These are phyloP conservation scores for Periconia macrospinosa DNA, from an alignment of 2,329 filamentous ascomycete species.

Conservation along the genomic window DNA sequence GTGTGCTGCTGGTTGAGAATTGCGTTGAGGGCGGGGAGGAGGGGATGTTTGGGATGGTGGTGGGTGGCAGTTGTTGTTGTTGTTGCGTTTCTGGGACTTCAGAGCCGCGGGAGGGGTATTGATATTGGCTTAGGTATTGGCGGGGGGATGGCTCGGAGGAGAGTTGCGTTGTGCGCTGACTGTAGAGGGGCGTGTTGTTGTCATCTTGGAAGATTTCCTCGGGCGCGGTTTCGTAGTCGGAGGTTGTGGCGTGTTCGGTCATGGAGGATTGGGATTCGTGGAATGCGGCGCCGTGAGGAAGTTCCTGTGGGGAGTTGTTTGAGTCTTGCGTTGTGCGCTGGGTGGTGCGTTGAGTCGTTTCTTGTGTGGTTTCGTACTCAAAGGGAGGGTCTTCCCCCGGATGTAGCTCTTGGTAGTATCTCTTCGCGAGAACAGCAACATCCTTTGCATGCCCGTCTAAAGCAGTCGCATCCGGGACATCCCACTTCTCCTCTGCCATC, in stretches of 20 bases:
- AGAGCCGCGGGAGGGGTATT: neutral
- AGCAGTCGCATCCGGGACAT: conserved; percentile 24
- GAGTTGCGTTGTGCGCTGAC: neutral
- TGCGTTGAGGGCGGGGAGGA: conserved; percentile 4
- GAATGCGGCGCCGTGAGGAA: conserved; percentile 12
- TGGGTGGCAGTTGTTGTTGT: neutral
- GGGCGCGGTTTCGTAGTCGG: neutral
- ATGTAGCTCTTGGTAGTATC: conserved; percentile 18
- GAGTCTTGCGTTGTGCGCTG: conserved; percentile 12
- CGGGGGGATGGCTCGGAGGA: neutral
- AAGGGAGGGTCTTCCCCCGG: conserved; percentile 17
- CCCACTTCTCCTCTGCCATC: conserved; percentile 60
- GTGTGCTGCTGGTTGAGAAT: conserved; percentile 20
- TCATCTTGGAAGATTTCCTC: neutral
- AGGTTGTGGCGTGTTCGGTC: neutral
- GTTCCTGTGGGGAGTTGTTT: neutral
- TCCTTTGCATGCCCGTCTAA: conserved; percentile 35
- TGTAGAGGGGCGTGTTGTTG: neutral
- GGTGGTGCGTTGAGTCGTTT: conserved; percentile 20
- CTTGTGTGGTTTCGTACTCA: conserved; percentile 26
- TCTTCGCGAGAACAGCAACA: conserved; percentile 26
- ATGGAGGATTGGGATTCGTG: conserved; percentile 17
- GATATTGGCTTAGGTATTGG: neutral
- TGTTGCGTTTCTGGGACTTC: conserved; percentile 14
- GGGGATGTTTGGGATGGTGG: conserved; percentile 8